These are phyloP conservation scores for Fusarium mangiferae DNA, from an alignment of 2,329 filamentous ascomycete genomes.

Conservation along the genomic window DNA sequence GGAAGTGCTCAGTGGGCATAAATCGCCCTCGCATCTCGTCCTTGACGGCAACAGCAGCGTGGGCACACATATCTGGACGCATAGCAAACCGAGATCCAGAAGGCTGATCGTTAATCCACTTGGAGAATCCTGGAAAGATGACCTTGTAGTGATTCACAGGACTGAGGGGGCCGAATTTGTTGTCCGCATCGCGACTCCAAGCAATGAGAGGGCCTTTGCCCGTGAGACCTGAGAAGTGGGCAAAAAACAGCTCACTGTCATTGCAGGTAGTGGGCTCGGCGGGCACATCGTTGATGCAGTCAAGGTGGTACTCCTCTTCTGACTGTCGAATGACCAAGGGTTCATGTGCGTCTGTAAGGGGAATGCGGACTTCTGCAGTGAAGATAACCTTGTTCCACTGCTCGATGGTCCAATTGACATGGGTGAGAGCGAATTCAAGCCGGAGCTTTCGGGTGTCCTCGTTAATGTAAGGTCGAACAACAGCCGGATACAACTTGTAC, in stretches of 20 bases:
- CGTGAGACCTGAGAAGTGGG: slow-evolving; percentile 12
- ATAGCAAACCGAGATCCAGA: background rate
- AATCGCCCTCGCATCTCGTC: background rate
- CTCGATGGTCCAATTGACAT: slow-evolving; percentile 24
- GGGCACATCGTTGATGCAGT: slow-evolving; percentile 11
- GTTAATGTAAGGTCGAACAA: slow-evolving; percentile 15
- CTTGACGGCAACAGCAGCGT: background rate
- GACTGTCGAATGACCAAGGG: slow-evolving; percentile 25
- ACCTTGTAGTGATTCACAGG: background rate
- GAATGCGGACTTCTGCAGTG: slow-evolving; percentile 5
- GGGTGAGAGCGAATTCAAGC: slow-evolving; percentile 14
- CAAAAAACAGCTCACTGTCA: slow-evolving; percentile 2
- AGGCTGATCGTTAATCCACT: slow-evolving; percentile 8
- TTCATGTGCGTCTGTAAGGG: background rate
- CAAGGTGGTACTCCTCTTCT: slow-evolving; percentile 3
- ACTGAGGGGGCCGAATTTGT: background rate
- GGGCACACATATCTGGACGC: background rate
- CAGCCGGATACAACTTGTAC: slow-evolving; percentile 18
- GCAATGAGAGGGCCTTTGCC: slow-evolving; percentile 13
- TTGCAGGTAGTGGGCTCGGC: background rate
- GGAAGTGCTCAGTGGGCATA: slow-evolving; percentile 9
- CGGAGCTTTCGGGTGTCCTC: slow-evolving; percentile 14
- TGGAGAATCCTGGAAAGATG: background rate
- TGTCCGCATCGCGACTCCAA: background rate
- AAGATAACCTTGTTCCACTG: slow-evolving; percentile 29